Base-by-base conservation (phyloP, 345 rosid species). In the Boechera divaricarpa region DNA sequence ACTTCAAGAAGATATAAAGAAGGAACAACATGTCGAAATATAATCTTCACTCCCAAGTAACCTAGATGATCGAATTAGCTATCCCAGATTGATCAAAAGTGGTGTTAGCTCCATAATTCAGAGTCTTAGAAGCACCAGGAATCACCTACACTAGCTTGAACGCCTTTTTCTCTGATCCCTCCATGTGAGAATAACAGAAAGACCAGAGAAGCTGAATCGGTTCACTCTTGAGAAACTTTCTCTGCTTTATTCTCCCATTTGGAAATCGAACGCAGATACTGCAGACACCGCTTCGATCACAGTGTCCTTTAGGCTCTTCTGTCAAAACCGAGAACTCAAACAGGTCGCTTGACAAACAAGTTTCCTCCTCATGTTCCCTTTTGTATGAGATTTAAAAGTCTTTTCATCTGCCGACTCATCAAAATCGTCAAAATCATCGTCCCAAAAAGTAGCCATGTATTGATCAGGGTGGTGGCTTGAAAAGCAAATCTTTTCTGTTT, bases 191-290 rank as follows among this genome's bases (percentile, higher is more conserved):
- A 71, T 59, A 66, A 75, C 95, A 89, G 65, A 89, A 93, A 48
- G 92, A 88, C 93, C 95, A 93, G 4, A 91, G 79, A 59, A 89
- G 82, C 24, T 21, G 24, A 21, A 21, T 21, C 24, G 24, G 24
- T 21, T 21, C 24, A 21, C 24, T 21, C 24, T 81, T 85, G 8
- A 88, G 80, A 77, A 93, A 93, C 77, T 79, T 88, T 63, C 97
- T 83, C 76, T 93, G 93, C 54, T 81, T 80, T 79, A 91, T 91
- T 55, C 82, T 89, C 53, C 98, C 97, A 74, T 88, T 85, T 39
- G 97, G 97, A 56, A 93, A 88, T 55, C 95, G 91, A 56, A 93
- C 73, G 73, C 92, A 88, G 64, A 93, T 87, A 83, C 90, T 83
- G 69, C 98, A 93, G 47, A 88, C 79, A 36, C 85, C 81, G 74